Base-by-base conservation (phyloP, 2,329 filamentous ascomycete species). In the Zymoseptoria passerinii region DNA sequence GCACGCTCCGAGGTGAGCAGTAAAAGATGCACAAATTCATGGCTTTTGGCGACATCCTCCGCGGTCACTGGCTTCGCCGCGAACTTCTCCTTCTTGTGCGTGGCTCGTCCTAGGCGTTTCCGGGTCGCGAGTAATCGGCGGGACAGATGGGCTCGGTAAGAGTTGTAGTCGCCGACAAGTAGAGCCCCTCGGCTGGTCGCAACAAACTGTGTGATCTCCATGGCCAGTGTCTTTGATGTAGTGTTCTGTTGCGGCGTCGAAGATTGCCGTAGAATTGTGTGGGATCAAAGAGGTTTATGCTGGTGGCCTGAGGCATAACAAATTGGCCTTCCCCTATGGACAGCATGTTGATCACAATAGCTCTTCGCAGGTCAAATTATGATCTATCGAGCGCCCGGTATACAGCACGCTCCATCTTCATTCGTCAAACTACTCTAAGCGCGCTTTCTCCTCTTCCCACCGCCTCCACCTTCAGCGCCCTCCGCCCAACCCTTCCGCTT, bases 171-270 rank as follows among this genome's bases (percentile, higher is more conserved):
- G 66, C 91, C 92, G 65, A 94, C 86, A 28, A 95, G 83, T 54
- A 96, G 86, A 44, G 90, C 90, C 72, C 95, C 89, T 63, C 94
- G 83, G 65, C 88, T 86, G 55, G 85, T 84, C 70, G 91, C 82
- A 66, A 97, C 79, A 64, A 90, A 92, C 66, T 84, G 84, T 58
- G 94, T 97, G 74, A 97, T 90, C 64, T 96, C 90, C 92, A 97
- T 96, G 50, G 52, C 10, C 2, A n/a, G 18, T 28, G 48, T 9
- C 13, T 7, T 44, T 44, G 16, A 44, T 44, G 13, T 44, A 1
- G 35, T 44, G 13, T 16, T 44, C 35, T 23, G 23, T 44, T n/a
- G 16, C 4, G 6, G 3, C 1, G 1, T 40, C 9, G 35, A n/a
- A 6, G 16, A 13, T 16, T 40, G n/a, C n/a, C 23, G 4, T 23